These are phyloP conservation scores for Mortierella sp. DNA, from an alignment of 371 early-diverging fungal genomes.

Conservation along the genomic window DNA sequence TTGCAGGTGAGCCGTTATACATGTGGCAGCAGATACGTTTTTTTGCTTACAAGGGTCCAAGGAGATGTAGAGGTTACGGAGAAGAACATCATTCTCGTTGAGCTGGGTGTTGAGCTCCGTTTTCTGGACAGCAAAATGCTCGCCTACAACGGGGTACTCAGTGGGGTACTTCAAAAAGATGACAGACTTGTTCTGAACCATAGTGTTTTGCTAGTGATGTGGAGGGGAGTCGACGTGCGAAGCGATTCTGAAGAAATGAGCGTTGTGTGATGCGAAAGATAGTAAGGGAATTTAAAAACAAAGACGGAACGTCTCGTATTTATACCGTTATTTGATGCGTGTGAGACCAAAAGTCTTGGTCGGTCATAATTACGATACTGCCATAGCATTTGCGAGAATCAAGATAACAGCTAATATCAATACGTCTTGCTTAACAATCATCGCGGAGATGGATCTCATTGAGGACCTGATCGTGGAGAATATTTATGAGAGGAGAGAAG, in stretches of 20 bases:
- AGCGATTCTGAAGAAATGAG: no score
- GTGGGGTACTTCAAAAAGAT: slow-evolving; percentile 59
- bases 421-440: background rate
- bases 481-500: no score
- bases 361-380: no score
- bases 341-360: no score
- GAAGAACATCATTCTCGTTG: slow-evolving; percentile 63
- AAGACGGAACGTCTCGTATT: no score
- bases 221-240: no score
- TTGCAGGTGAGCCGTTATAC: background rate
- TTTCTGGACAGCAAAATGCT: slow-evolving; percentile 62
- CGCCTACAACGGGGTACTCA: slow-evolving; percentile 57
- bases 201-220: no score
- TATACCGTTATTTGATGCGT: no score
- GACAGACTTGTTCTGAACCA: slow-evolving; percentile 52
- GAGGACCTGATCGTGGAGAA: background rate
- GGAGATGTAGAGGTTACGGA: slow-evolving; percentile 65
- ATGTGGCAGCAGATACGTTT: background rate
- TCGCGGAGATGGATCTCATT: background rate
- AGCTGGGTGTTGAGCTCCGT: slow-evolving; percentile 58
- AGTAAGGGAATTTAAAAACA: no score
- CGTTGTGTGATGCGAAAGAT: no score
- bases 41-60: slow-evolving; percentile 61
- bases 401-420: no score
- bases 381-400: no score